Evolutionary conservation across 257 asterid genomes (phyloP), one percentile per base, ranked within the genome.

Genomic region (Solanum lycopersicoides): DNA sequence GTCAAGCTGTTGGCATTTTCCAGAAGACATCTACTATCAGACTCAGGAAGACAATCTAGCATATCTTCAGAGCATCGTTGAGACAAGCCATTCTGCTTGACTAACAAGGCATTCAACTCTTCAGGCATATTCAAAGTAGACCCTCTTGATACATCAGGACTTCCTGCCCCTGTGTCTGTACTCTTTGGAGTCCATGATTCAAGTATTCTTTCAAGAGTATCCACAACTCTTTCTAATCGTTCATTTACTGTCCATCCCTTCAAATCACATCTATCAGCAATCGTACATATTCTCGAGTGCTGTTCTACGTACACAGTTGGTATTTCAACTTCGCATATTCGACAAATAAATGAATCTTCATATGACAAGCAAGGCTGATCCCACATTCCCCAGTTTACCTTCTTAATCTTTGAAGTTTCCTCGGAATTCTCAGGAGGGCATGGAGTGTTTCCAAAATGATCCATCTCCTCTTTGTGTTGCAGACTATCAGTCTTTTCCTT

Each of bases 241-340:
- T 96, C 98, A 84, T 97, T 96, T 86, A 94, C 93, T 25, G 94
- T 91, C 91, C 96, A 89, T 86, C 99, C 99, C 92, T 97, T 97
- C 42, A 95, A 92, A 93, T 97, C 99, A 91, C 99, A 97, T 91
- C 98, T 93, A 92, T 97, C 99, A 53, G 94, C 99, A 89, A 97
- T 91, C 15, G 99, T 94, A 92, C 99, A 97, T 87, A 97, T 95
- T 91, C 98, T 92, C 41, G 99, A 97, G 91, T 97, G 99, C 60
- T 92, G 98, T 90, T 97, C 99, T 65, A 97, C 99, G 89, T 95
- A 95, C 53, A 94, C 90, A 50, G 94, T 96, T 88, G 99, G 99
- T 91, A 96, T 96, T 92, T 97, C 98, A 87, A 95, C 98, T 91
- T 97, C 99, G 90, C 99, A 97, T 91, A 97, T 97, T 75, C 99